phyloP scores from a whole-genome alignment of 192 early-diverging fungal genomes.

The Rhizophagus clarus region DNA sequence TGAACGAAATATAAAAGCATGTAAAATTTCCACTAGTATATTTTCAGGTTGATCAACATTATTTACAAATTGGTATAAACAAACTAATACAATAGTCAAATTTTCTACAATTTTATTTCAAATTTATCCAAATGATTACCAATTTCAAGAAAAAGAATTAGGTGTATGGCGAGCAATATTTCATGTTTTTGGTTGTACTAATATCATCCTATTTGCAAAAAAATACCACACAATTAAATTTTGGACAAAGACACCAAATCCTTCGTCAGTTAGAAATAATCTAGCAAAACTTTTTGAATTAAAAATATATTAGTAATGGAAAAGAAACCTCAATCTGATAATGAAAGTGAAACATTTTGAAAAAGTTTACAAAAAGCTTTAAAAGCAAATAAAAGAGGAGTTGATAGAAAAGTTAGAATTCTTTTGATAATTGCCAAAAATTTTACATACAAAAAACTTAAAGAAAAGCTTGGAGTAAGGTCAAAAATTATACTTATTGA shows the following conservation, averaged over 20 bases:
- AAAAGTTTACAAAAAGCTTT: no score
- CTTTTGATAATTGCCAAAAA: not conserved
- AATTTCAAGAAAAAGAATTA: constrained; percentile 20
- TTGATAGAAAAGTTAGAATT: not conserved
- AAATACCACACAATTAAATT: not conserved
- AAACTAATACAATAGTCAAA: no score
- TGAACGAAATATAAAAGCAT: not conserved
- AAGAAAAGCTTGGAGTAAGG: not conserved
- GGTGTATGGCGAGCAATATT: not conserved
- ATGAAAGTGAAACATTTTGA: not conserved
- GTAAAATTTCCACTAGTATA: not conserved
- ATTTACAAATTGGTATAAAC: constrained; percentile 1
- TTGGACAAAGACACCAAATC: not conserved
- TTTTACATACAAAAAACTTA: not conserved
- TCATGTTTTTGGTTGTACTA: not conserved
- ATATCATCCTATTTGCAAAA: not conserved
- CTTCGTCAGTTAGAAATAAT: not conserved
- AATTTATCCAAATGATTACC: not conserved
- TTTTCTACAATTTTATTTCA: not conserved
- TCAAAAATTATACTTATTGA: not conserved
- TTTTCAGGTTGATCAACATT: not conserved
- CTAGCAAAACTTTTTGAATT: not conserved
- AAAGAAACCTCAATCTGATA: no score
- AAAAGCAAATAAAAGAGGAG: not conserved
- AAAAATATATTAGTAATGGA: no score